Percentiles rank a stretch among this genome's conserved stretches.
phyloP scores from a whole-genome alignment of 352 stramenopile species.

The Globisporangium paddicum region DNA sequence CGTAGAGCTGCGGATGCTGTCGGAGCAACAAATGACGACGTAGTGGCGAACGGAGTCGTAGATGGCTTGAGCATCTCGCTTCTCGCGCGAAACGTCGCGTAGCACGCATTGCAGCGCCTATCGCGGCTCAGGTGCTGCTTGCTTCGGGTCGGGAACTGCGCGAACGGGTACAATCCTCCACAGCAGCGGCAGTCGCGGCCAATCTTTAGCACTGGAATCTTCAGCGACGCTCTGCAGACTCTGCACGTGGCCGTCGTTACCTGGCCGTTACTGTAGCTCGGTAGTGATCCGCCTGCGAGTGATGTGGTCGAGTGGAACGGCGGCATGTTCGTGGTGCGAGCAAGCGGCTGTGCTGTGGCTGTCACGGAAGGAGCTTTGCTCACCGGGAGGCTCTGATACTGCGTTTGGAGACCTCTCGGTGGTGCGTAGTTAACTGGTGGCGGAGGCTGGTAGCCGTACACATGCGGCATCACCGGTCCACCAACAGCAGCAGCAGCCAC shows the following conservation, averaged over 20 bases:
- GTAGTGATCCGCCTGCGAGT: too few relatives aligned
- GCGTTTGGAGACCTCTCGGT: background rate
- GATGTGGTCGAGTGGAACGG: background rate
- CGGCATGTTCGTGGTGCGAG: background rate
- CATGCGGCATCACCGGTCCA: background rate
- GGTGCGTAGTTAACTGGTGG: conserved; percentile 1
- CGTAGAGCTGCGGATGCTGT: background rate
- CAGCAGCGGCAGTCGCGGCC: background rate
- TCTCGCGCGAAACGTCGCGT: background rate
- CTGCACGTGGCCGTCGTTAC: background rate
- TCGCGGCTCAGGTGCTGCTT: background rate
- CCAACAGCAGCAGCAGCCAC: background rate
- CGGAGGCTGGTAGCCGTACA: background rate
- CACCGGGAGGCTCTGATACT: background rate
- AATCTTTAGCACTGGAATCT: background rate
- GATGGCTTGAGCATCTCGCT: background rate
- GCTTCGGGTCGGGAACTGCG: background rate
- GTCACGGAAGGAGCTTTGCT: background rate
- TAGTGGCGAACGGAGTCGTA: background rate
- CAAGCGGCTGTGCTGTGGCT: too few relatives aligned
- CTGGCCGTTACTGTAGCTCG: background rate
- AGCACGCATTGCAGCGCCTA: background rate
- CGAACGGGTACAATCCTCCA: background rate
- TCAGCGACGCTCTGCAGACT: background rate
- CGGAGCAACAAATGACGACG: background rate